A percentile compares a stretch with the other conserved stretches of the same genome.
Conservation (phyloP, 2,329 filamentous ascomycete species). For the Cladosporium sp. region DNA sequence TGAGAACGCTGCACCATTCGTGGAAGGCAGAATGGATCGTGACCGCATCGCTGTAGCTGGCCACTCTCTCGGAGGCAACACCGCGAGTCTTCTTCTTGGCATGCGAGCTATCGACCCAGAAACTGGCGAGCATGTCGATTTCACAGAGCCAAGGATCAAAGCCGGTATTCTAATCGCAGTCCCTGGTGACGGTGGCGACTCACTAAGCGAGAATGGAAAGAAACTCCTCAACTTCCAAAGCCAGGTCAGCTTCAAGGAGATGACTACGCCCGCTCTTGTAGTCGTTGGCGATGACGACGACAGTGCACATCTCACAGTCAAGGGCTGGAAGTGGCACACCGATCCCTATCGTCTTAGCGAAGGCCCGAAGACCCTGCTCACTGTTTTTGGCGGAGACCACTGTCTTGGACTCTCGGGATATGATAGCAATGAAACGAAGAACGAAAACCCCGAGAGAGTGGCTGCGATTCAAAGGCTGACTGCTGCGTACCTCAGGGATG, state of each 20-base stretch:
- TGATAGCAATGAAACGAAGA: slow-evolving; percentile 1
- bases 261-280: slow-evolving; percentile 3
- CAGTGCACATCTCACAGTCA: slow-evolving; percentile 3
- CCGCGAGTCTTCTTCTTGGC: not conserved
- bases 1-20: not conserved
- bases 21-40: not conserved
- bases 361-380: slow-evolving; percentile 8
- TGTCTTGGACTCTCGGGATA: slow-evolving; percentile 24
- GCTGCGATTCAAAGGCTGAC: slow-evolving; percentile 1
- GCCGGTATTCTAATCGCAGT: slow-evolving; percentile 2
- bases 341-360: not conserved
- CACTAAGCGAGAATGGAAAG: not conserved
- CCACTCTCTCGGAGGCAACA: slow-evolving; percentile 4
- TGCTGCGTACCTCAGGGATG: not conserved
- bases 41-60: not conserved
- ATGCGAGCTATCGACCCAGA: not conserved
- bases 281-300: slow-evolving; percentile 6
- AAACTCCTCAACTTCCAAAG: not conserved
- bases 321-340: slow-evolving; percentile 15
- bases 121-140: not conserved
- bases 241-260: slow-evolving; percentile 1
- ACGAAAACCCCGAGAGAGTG: not conserved
- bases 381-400: slow-evolving; percentile 27
- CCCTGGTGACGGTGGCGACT: slow-evolving; percentile 2
- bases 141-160: slow-evolving; percentile 10